Conservation (phyloP, 345 rosid species). For the Syzygium oleosum region DNA sequence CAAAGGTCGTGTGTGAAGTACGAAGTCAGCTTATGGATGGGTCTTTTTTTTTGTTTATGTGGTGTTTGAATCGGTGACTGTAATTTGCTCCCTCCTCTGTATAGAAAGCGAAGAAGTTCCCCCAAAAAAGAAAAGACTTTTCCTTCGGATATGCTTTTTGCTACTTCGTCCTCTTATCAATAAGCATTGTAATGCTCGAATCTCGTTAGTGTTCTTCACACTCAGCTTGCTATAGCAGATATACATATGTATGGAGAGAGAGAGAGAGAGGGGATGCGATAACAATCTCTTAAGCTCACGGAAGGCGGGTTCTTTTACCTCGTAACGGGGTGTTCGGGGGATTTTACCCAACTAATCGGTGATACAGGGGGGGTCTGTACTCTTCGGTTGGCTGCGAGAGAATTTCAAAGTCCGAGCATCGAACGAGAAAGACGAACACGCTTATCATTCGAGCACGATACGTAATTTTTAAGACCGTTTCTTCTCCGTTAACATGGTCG, state of each 20-base stretch:
- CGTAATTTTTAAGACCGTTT: background rate
- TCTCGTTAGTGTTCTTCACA: background rate
- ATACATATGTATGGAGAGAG: background rate
- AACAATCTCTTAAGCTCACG: too few species aligned
- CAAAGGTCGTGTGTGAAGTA: background rate
- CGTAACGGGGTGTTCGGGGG: too few species aligned
- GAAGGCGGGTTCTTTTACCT: background rate
- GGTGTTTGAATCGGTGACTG: slow-evolving; percentile 4
- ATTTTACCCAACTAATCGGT: too few species aligned
- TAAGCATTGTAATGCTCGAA: background rate
- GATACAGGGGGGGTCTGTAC: too few species aligned
- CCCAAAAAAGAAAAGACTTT: background rate
- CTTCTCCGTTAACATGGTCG: background rate
- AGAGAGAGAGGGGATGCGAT: background rate
- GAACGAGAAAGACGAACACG: background rate
- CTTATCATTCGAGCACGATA: background rate
- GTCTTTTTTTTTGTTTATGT: background rate
- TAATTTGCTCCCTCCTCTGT: slow-evolving; percentile 47
- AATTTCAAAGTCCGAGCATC: rapidly evolving
- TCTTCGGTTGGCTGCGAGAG: background rate
- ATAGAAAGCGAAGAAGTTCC: background rate
- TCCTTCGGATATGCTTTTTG: background rate
- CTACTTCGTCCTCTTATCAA: background rate
- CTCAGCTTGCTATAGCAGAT: background rate
- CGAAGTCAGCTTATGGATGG: background rate